Percentiles rank a stretch among this genome's conserved stretches.
Conservation (phyloP, 2,329 filamentous ascomycete genomes). For the Trichothecium sympodiale region DNA sequence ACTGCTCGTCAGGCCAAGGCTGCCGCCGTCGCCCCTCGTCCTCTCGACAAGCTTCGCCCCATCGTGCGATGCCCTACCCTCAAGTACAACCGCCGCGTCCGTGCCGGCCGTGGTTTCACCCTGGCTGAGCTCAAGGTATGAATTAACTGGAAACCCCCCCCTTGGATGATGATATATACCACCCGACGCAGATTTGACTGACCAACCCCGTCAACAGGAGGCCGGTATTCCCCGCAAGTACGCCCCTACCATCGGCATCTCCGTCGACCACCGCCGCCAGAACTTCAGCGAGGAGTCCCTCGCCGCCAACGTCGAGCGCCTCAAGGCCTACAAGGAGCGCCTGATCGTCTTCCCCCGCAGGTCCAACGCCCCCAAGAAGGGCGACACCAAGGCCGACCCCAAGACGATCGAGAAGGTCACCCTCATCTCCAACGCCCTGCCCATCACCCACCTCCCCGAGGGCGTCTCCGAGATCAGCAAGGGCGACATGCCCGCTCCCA, state of each 20-base stretch:
- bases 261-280: conserved; percentile 91
- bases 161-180: too few species aligned
- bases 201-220: conserved; percentile 65
- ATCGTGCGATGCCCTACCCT: conserved; percentile 95
- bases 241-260: conserved; percentile 91
- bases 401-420: conserved; percentile 51
- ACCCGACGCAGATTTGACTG: too few species aligned
- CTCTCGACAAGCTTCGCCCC: conserved; percentile 92
- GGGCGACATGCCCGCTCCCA: conserved; percentile 62
- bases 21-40: conserved; percentile 86
- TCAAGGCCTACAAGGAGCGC: conserved; percentile 94
- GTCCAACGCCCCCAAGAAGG: conserved; percentile 86
- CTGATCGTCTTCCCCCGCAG: conserved; percentile 97
- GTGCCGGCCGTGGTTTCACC: conserved; percentile 95
- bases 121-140: conserved; percentile 95
- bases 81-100: conserved; percentile 98
- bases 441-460: conserved; percentile 57
- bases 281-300: conserved; percentile 96
- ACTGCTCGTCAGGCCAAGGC: conserved; percentile 90
- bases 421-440: conserved; percentile 42
- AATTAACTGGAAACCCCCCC: too few species aligned
- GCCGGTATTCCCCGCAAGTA: conserved; percentile 91
- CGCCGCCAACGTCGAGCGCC: conserved; percentile 87
- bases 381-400: conserved; percentile 78
- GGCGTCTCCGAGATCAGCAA: conserved; percentile 69